Conservation (phyloP, 768 basidiomycete genomes). For the Serendipita sp. region DNA sequence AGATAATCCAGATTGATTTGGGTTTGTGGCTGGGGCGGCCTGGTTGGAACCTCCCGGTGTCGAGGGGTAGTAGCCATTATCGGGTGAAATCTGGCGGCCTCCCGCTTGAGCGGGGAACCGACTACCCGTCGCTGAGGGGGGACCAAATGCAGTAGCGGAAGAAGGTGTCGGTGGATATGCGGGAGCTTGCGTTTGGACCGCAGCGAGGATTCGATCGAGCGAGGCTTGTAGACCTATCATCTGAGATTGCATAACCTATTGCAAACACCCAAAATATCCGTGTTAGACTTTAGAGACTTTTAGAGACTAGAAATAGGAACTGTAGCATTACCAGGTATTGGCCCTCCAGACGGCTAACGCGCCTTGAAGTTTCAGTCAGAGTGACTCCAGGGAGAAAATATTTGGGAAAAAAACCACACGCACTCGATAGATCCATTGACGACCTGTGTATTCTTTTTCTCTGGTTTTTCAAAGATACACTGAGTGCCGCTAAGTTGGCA, state of each 20-base stretch:
- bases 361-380: slow-evolving; percentile 28
- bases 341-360: slow-evolving; percentile 68
- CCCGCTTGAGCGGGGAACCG: neutral
- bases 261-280: neutral
- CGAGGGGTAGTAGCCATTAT: slow-evolving; percentile 8
- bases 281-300: neutral
- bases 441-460: slow-evolving; percentile 53
- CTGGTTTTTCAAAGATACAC: slow-evolving; percentile 82
- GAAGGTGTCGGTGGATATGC: slow-evolving; percentile 11
- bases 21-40: slow-evolving; percentile 10
- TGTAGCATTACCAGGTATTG: slow-evolving; percentile 51
- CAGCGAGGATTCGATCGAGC: slow-evolving; percentile 62
- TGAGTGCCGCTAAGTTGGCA: slow-evolving; percentile 67
- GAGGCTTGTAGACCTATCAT: slow-evolving; percentile 92
- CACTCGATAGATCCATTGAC: slow-evolving; percentile 60
- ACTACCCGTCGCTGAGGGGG: slow-evolving; percentile 4
- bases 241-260: slow-evolving; percentile 77
- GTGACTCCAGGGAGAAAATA: slow-evolving; percentile 12
- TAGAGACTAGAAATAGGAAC: neutral
- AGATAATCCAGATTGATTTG: slow-evolving; percentile 14
- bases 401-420: slow-evolving; percentile 17
- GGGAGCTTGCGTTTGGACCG: slow-evolving; percentile 32
- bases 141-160: slow-evolving; percentile 16
- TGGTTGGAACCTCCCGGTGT: slow-evolving; percentile 7
- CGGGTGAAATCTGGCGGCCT: neutral